Base-by-base conservation (phyloP, 1,139 yeast genomes). In the Zygotorulaspora mrakii region DNA sequence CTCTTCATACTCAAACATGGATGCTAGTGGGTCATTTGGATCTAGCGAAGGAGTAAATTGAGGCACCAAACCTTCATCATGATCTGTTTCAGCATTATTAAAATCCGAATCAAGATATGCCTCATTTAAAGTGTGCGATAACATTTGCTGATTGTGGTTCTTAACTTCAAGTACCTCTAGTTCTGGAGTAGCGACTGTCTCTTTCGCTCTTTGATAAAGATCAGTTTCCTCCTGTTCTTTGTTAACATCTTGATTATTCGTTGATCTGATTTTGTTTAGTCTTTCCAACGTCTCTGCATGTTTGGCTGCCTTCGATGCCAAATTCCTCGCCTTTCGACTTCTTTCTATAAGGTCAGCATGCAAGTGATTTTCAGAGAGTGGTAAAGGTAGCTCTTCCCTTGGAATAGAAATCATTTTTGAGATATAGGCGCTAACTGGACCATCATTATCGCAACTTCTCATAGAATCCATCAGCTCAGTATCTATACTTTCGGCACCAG, bases 351-450 rank as follows among this genome's bases (percentile, higher is more conserved):
- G 66, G 52, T 84, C 88, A 40, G 79, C 85, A 2, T 74, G 56
- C 5, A 47, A 35, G 2, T 42, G 38, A 20, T 37, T 43, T 18
- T 35, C 42, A 5, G 41, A 14, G 53, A 31, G 63, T 66, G 47
- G 69, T 70, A 49, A 17, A 0, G 96, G 96, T 24, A 89, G 65
- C 43, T 89, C 96, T 17, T 72, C 76, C 40, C 78, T 80, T 0
- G 95, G 94, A 14, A 91, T 74, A 0, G 96, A 86, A 2, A 91
- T 64, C 67, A 91, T 83, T 54, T 94, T 94, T 1, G 97, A 87
- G 1, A 91, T 87, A 61, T 83, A 94, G 0, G 95, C 95, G 42
- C 86, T 70, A 0, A 82, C 73, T 4, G 82, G 79, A 0, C 83
- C 82, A 1, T 67, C 64, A 33, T 72, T 61, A 37, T 80, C 82